Conservation (phyloP, 2,329 filamentous ascomycete species). For the Fusarium denticulatum region DNA sequence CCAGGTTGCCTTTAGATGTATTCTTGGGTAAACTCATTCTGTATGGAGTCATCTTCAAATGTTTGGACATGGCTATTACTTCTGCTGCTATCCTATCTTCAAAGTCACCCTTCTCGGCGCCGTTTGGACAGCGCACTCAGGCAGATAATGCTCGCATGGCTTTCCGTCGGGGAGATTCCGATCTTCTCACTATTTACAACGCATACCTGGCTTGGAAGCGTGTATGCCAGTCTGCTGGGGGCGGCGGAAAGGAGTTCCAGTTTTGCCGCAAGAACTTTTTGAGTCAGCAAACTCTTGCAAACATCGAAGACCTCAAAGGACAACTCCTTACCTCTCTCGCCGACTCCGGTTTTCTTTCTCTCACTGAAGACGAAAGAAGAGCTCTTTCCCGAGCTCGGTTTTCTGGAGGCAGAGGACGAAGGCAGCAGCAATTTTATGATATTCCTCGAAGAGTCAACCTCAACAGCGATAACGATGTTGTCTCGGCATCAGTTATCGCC, state of each 20-base stretch:
- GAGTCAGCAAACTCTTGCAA: slow-evolving; percentile 84
- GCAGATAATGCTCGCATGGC: slow-evolving; percentile 81
- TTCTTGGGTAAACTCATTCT: slow-evolving; percentile 94
- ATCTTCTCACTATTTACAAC: slow-evolving; percentile 92
- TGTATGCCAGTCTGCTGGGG: slow-evolving; percentile 73
- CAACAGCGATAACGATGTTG: slow-evolving; percentile 81
- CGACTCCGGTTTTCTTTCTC: slow-evolving; percentile 82
- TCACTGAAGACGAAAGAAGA: slow-evolving; percentile 78
- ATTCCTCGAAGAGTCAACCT: slow-evolving; percentile 78
- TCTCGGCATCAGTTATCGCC: slow-evolving; percentile 84
- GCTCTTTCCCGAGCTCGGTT: slow-evolving; percentile 76
- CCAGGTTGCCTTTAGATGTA: slow-evolving; percentile 89
- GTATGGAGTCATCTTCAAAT: slow-evolving; percentile 86
- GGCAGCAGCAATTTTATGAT: slow-evolving; percentile 81
- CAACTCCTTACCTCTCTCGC: slow-evolving; percentile 87
- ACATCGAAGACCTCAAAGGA: slow-evolving; percentile 95
- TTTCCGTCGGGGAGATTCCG: slow-evolving; percentile 89
- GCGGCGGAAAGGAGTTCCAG: slow-evolving; percentile 77
- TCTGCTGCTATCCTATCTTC: slow-evolving; percentile 93
- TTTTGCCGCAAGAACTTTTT: slow-evolving; percentile 97
- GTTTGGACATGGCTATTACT: slow-evolving; percentile 89
- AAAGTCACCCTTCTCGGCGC: slow-evolving; percentile 91
- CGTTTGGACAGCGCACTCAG: slow-evolving; percentile 84
- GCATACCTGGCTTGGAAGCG: slow-evolving; percentile 91
- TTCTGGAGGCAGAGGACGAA: slow-evolving; percentile 58